Base-by-base conservation (phyloP, 257 asterid species). In the Solanum microdontum region DNA sequence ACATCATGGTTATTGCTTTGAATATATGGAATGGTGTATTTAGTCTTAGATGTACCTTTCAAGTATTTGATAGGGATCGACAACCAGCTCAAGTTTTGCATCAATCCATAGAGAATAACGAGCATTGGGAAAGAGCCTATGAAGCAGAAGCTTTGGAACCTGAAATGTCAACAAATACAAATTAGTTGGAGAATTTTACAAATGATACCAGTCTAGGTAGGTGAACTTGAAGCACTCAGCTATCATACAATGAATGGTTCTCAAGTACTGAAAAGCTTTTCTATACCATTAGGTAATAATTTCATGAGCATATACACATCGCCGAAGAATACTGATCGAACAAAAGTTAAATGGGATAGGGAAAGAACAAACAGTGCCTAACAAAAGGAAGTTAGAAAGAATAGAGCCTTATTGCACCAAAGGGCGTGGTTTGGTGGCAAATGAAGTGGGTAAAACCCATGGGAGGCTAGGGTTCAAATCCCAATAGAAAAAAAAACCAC, bases 81-180 rank as follows among this genome's bases (percentile, higher is more conserved):
- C 98, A 86, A 94, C 95, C 73, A 97, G 96, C 92, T 97, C 96
- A 82, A 97, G 98, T 88, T 97, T 97, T 77, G 98, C 99, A 92
- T 97, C 99, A 48, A 97, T 89, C 99, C 99, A 95, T 89, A 95
- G 76, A 30, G 99, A 97, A 92, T 97, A 97, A 43, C 94, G 94
- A 43, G 97, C 93, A 90, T 91, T 94, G 12, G 97, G 98, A 84
- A 94, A 97, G 89, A 97, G 97, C 88, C 99, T 92, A 88, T 97
- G 99, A 84, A 95, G 93, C 70, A 97, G 93, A 88, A 97, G 96
- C 90, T 97, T 97, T 26, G 99, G 99, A 86, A 97, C 87, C 99
- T 96, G 95, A 72, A 86, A 87, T 85, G 84, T 15, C 21, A 62
- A 79, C 76, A 48, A 51, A 75, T 74, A 30, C 30, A 48, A 82